Conservation (phyloP, 2,329 filamentous ascomycete genomes). For the Arthroderma sp. region DNA sequence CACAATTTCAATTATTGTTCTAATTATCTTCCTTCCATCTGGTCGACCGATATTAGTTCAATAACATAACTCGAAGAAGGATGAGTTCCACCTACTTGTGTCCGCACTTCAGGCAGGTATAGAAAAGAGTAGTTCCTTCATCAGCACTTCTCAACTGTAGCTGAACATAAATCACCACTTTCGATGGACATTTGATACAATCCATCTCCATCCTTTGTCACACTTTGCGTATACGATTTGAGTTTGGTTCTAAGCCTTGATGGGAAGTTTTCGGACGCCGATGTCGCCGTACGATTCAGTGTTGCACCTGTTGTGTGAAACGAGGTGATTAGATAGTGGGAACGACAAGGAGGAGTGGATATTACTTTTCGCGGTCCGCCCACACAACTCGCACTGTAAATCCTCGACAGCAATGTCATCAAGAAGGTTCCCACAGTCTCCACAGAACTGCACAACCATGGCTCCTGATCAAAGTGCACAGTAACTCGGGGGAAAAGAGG, state of each 20-base stretch:
- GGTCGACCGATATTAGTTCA: too few relatives aligned
- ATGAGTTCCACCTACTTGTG: conserved; percentile 9
- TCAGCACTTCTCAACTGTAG: conserved; percentile 69
- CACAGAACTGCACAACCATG: conserved; percentile 11
- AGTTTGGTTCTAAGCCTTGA: conserved; percentile 11
- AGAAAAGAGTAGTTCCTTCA: conserved; percentile 79
- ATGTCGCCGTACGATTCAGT: conserved; percentile 6
- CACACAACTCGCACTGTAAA: conserved; percentile 10
- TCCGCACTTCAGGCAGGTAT: conserved; percentile 43
- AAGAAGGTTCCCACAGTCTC: conserved; percentile 11
- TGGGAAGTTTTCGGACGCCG: conserved; percentile 10
- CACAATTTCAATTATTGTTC: too few relatives aligned
- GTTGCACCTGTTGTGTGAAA: not conserved
- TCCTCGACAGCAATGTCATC: conserved; percentile 5
- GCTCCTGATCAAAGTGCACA: not conserved
- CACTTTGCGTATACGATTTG: conserved; percentile 7
- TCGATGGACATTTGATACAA: conserved; percentile 11
- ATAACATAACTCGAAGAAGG: not conserved
- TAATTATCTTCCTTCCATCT: too few relatives aligned
- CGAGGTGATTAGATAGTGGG: not conserved
- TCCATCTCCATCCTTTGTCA: conserved; percentile 8
- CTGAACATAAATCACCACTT: conserved; percentile 11
- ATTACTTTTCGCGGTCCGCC: conserved; percentile 8
- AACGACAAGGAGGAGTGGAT: not conserved
- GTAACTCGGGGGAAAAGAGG: too few relatives aligned